A percentile compares a stretch with the other conserved stretches of the same genome.
Evolutionary conservation across 331 rosid genomes (phyloP).

Genomic region (Acacia concinna): DNA sequence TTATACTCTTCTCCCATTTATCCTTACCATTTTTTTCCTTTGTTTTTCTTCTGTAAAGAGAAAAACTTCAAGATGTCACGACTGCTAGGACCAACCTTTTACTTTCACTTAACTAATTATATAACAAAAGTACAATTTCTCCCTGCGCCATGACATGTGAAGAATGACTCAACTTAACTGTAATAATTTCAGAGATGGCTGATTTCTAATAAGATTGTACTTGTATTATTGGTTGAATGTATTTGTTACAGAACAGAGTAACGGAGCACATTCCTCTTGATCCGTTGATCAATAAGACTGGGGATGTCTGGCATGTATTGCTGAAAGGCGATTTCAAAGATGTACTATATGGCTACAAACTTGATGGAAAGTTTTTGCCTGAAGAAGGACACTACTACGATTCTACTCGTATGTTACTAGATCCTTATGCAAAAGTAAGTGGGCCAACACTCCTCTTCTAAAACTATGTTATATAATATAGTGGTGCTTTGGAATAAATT

Average conservation of each 20-base stretch:
- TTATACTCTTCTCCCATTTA: background rate
- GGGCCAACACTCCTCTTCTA: background rate
- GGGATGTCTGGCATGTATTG: slow-evolving; percentile 88
- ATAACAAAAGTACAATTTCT: background rate
- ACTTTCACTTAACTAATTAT: background rate
- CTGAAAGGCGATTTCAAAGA: slow-evolving; percentile 76
- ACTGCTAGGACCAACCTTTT: background rate
- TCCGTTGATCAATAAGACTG: slow-evolving; percentile 70
- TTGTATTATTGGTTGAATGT: background rate
- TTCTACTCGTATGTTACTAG: slow-evolving; percentile 63
- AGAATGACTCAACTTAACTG: background rate
- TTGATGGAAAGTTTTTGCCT: slow-evolving; percentile 74
- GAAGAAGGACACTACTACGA: slow-evolving; percentile 71
- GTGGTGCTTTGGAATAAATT: too few species aligned
- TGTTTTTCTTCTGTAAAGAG: background rate
- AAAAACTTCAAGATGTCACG: background rate
- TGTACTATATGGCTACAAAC: slow-evolving; percentile 78
- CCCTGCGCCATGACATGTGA: background rate
- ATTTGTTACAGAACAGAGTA: slow-evolving; percentile 67
- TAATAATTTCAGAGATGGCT: background rate
- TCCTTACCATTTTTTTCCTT: background rate
- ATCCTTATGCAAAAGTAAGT: slow-evolving; percentile 93
- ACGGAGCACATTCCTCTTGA: slow-evolving; percentile 67
- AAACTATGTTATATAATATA: background rate
- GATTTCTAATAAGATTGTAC: background rate